Percentiles rank a stretch among this genome's conserved stretches.
These are phyloP conservation scores for Corynascus novoguineensis DNA, from an alignment of 495 filamentous ascomycete species.

Conservation along the genomic window DNA sequence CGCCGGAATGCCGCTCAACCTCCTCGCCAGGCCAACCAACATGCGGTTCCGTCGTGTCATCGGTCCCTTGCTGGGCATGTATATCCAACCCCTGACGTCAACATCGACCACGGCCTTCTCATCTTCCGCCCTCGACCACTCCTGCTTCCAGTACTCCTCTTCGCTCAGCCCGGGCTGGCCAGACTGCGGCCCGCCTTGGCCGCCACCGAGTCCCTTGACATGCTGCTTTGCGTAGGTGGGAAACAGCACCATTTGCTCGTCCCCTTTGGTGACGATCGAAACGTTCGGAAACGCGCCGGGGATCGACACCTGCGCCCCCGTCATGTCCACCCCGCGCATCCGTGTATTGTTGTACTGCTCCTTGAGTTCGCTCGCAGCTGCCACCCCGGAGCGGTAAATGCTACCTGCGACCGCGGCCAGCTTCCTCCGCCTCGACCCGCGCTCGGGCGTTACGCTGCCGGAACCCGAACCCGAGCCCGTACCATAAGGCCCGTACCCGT, in stretches of 20 bases:
- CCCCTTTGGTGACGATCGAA: slow-evolving; percentile 66
- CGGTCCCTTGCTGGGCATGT: slow-evolving; percentile 76
- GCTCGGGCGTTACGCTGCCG: slow-evolving; percentile 41
- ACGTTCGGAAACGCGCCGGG: slow-evolving; percentile 77
- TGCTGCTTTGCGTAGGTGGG: slow-evolving; percentile 81
- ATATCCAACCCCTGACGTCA: slow-evolving; percentile 93
- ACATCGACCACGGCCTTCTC: slow-evolving; percentile 83
- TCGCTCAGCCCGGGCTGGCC: slow-evolving; percentile 36
- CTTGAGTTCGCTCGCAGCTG: slow-evolving; percentile 83
- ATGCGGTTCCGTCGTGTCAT: slow-evolving; percentile 83
- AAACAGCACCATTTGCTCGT: slow-evolving; percentile 91
- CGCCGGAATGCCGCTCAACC: slow-evolving; percentile 77
- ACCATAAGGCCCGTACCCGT: slow-evolving; percentile 28
- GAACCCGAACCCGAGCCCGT: slow-evolving; percentile 18
- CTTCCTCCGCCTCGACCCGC: slow-evolving; percentile 68
- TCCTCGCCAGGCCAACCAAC: slow-evolving; percentile 73
- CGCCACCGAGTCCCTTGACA: slow-evolving; percentile 38
- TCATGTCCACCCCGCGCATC: slow-evolving; percentile 44
- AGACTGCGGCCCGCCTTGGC: slow-evolving; percentile 11
- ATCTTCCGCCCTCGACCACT: slow-evolving; percentile 67
- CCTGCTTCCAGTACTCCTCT: slow-evolving; percentile 60
- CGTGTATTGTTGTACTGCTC: slow-evolving; percentile 81
- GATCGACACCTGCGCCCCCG: slow-evolving; percentile 52
- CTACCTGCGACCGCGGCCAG: slow-evolving; percentile 54
- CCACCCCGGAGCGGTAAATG: slow-evolving; percentile 62